phyloP scores from a whole-genome alignment of 2,329 filamentous ascomycete species.

The Cladosporium sp. region DNA sequence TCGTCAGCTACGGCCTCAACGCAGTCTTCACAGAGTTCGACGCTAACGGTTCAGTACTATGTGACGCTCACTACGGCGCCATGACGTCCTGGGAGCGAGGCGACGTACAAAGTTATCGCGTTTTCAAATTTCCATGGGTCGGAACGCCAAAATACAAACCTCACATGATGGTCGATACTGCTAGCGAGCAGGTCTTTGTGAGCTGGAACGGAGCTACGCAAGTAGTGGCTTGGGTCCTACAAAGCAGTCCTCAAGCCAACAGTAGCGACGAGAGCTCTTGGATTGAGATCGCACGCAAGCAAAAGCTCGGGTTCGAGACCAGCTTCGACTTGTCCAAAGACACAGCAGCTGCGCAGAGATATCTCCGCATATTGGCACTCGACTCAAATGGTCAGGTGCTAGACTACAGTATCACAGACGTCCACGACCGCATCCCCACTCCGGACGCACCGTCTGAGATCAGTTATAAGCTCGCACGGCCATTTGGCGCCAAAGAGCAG shows the following conservation, averaged over 20 bases:
- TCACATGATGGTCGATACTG: slow-evolving; percentile 11
- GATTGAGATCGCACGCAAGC: slow-evolving; percentile 15
- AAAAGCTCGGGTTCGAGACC: slow-evolving; percentile 22
- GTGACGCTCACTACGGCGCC: slow-evolving; percentile 25
- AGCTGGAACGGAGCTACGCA: slow-evolving; percentile 30
- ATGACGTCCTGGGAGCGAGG: slow-evolving; percentile 24
- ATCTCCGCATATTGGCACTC: slow-evolving; percentile 27
- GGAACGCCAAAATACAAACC: slow-evolving; percentile 20
- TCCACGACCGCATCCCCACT: not conserved
- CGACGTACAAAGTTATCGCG: slow-evolving; percentile 27
- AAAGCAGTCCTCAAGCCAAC: slow-evolving; percentile 12
- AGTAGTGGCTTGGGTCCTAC: slow-evolving; percentile 20
- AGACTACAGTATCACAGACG: slow-evolving; percentile 18
- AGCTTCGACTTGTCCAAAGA: not conserved
- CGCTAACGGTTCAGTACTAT: slow-evolving; percentile 22
- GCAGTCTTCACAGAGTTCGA: slow-evolving; percentile 24
- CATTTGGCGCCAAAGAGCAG: not conserved
- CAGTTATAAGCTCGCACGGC: no score
- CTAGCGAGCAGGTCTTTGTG: slow-evolving; percentile 14
- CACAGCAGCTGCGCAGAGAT: slow-evolving; percentile 12
- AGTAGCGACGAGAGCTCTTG: slow-evolving; percentile 8
- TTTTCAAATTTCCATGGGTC: slow-evolving; percentile 24
- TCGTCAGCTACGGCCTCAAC: slow-evolving; percentile 28
- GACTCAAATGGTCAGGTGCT: slow-evolving; percentile 20
- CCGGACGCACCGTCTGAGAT: not conserved